Evolutionary conservation across 2,329 filamentous ascomycete species (phyloP), one percentile per base, ranked within the genome.

Genomic region (Exophiala bonariae): DNA sequence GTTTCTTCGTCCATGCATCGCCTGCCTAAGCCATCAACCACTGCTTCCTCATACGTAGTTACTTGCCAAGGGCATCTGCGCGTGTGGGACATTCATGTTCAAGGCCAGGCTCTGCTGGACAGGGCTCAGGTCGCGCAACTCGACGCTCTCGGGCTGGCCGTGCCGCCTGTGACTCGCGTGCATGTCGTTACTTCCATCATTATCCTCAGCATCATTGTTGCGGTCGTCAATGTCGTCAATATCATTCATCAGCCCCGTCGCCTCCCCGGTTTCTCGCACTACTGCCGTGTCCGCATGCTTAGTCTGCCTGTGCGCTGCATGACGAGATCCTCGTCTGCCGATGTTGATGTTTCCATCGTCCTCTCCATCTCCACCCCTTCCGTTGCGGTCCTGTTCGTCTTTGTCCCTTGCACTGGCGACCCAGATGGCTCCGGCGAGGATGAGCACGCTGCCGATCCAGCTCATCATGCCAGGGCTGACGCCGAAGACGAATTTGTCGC

Each of bases 371-470:
- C n/a, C n/a, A n/a, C 53, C 50, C 43, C 58, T 64, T 52, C 55
- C 32, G 40, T 2, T 59, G 54, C 13, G 53, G 46, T 33, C 20
- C 34, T 47, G 41, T 35, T 26, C 23, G 6, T 38, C 47, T 18
- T 55, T 53, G 45, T 75, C 73, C 47, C 74, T 76, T 46, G 76
- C 72, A 60, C 83, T 65, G 0, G 82, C 82, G 41, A 87, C 80
- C 60, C 80, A 85, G 20, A 87, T 70, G 2, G 82, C 83, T 52
- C 80, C 80, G 0, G 77, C 78, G n/a, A 87, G 62, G 53, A 87
- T 87, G 52, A 87, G 61, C 17, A 70, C 77, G 10, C 79, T 83
- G 2, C 84, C 84, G 2, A 78, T 64, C 57, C 83, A 80, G 49
- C 80, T 83, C 56, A 80, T 66, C 16, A 70, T 62, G 7, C 76